phyloP scores from a whole-genome alignment of 192 early-diverging fungal species.

The Coemansia sp. region DNA sequence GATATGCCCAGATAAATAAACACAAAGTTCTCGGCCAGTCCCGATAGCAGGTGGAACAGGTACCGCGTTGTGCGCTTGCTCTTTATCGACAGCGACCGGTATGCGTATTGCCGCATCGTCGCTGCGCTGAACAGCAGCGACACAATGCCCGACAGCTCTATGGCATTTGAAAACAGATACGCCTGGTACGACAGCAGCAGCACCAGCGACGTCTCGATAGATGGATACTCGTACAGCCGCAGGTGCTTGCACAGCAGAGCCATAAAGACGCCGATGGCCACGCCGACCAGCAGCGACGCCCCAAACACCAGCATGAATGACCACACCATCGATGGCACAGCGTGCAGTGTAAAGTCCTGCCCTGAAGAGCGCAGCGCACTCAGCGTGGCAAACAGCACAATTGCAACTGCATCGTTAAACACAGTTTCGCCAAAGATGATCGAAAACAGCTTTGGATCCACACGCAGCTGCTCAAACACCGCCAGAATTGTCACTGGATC shows the following conservation, averaged over 20 bases:
- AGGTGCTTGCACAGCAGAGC: conserved; percentile 89
- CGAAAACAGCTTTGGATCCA: conserved; percentile 92
- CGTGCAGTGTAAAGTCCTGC: conserved; percentile 64
- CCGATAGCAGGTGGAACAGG: conserved; percentile 89
- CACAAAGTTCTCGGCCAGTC: conserved; percentile 94
- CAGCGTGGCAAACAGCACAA: conserved; percentile 89
- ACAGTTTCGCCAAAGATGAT: conserved; percentile 96
- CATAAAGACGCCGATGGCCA: conserved; percentile 70
- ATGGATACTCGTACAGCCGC: conserved; percentile 75
- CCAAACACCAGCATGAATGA: conserved; percentile 82
- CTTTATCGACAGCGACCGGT: conserved; percentile 79
- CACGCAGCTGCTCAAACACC: conserved; percentile 89
- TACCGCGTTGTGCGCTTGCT: conserved; percentile 83
- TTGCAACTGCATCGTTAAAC: conserved; percentile 96
- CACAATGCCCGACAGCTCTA: conserved; percentile 90
- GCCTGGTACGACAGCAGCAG: conserved; percentile 85
- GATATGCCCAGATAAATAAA: conserved; percentile 96
- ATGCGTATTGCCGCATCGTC: conserved; percentile 90
- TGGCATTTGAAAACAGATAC: conserved; percentile 87
- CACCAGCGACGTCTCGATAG: conserved; percentile 86
- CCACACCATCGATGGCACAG: conserved; percentile 62
- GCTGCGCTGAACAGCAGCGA: conserved; percentile 92
- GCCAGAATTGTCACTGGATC: conserved; percentile 97
- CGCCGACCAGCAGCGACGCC: conserved; percentile 81
- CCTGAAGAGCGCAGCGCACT: conserved; percentile 66